Evolutionary conservation across 495 filamentous ascomycete genomes (phyloP), one percentile per base, ranked within the genome.

Genomic region (Xylaria scruposa): DNA sequence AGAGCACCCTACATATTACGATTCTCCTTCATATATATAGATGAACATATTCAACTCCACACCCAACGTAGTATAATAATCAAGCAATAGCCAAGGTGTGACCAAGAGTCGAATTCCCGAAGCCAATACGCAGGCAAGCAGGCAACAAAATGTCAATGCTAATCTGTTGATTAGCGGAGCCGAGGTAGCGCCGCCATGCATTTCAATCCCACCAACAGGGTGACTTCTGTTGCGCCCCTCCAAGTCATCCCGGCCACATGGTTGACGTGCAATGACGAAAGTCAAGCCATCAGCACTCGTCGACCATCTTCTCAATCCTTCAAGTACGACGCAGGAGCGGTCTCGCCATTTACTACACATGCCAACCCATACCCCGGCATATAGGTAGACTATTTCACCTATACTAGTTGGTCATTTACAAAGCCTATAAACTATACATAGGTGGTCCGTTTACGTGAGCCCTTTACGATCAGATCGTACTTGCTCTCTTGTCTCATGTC

Each of bases 131-230:
- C 44, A 29, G 9, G n/a, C 38, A 44, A n/a, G 17, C 60, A 68
- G 21, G 19, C 19, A 44, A 40, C 15, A 9, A 68, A 54, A 44
- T 29, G 46, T 31, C 46, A 31, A 31, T 42, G 31, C 56, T 2
- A 74, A 77, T 74, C 71, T 64, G 59, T 67, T 70, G 67, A 58
- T 15, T 66, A 71, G 71, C 77, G 71, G 73, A 77, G 75, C 77
- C 77, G 77, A 79, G 75, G 73, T 76, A 79, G 76, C 72, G 77
- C 77, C 77, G 77, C 73, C 71, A 70, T 78, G 77, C 77, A 75
- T 79, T 70, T 24, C 46, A 40, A 68, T 44, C 54, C 69, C 70
- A 67, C 77, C 75, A 76, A 77, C 73, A 71, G 67, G 69, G 71
- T n/a, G 24, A 12, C 60, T 24, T 40, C 6, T 44, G 60, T 24